Evolutionary conservation across 495 filamentous ascomycete species (phyloP).

Genomic region (Bacidia gigantensis): DNA sequence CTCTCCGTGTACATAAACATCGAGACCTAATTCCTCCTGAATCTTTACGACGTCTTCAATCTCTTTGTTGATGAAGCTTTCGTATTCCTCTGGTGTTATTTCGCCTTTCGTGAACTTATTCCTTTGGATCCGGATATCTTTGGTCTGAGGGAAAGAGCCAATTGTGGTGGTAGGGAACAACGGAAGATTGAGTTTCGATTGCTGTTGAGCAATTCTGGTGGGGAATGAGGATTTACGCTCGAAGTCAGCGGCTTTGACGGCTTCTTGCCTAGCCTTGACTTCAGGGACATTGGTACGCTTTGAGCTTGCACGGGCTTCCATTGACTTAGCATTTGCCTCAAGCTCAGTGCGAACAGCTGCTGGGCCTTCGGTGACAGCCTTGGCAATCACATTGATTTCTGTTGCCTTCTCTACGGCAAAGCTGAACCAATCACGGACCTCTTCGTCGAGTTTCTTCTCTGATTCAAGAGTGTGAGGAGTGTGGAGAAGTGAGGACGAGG

Average conservation of each 20-base stretch:
- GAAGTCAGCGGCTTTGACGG: constrained; percentile 72
- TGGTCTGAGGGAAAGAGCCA: constrained; percentile 97
- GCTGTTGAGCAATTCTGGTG: constrained; percentile 68
- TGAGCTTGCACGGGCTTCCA: constrained; percentile 77
- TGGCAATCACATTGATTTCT: constrained; percentile 87
- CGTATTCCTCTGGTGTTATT: constrained; percentile 82
- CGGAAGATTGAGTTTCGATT: constrained; percentile 76
- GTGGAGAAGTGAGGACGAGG: constrained; percentile 93
- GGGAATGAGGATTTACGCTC: constrained; percentile 84
- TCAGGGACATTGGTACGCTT: constrained; percentile 89
- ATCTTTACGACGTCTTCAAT: constrained; percentile 85
- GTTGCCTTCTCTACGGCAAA: constrained; percentile 90
- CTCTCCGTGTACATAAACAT: constrained; percentile 96
- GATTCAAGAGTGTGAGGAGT: constrained; percentile 91
- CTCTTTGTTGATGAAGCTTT: constrained; percentile 97
- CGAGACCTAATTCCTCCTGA: constrained; percentile 92
- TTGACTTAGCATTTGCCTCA: constrained; percentile 85
- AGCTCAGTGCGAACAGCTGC: constrained; percentile 72
- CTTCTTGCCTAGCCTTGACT: constrained; percentile 87
- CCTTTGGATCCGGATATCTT: constrained; percentile 87
- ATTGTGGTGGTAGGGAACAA: constrained; percentile 98
- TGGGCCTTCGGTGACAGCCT: constrained; percentile 84
- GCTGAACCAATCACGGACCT: constrained; percentile 96
- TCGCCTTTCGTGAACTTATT: constrained; percentile 97
- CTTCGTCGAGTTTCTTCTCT: constrained; percentile 89